Conservation (phyloP, 345 rosid genomes). For the Euclidium syriacum region DNA sequence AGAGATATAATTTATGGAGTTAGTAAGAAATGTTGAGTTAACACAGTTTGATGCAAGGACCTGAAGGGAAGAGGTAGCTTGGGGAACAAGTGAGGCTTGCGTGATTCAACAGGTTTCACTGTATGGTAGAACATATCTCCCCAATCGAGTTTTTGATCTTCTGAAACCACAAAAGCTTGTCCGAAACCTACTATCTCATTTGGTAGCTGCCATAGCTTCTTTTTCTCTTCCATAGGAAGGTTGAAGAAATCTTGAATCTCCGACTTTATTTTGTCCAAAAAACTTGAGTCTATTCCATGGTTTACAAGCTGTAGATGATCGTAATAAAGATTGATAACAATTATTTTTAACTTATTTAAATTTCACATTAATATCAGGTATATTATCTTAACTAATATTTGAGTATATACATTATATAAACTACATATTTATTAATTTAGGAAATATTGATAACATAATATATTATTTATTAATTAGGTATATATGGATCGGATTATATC, state of each 20-base stretch:
- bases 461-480: too few species aligned
- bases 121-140: constrained; percentile 20
- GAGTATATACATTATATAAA: too few species aligned
- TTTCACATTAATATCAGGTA: too few species aligned
- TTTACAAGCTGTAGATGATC: constrained; percentile 25
- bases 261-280: constrained; percentile 24
- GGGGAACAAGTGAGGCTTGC: constrained; percentile 32
- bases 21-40: too few species aligned
- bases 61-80: constrained; percentile 33
- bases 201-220: constrained; percentile 22
- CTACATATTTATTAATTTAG: too few species aligned
- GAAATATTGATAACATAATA: too few species aligned
- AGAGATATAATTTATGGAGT: too few species aligned
- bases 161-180: constrained; percentile 32
- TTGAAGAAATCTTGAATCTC: constrained; percentile 31
- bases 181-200: constrained; percentile 30
- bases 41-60: background rate
- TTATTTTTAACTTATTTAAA: too few species aligned
- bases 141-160: constrained; percentile 38
- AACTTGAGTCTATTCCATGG: constrained; percentile 31
- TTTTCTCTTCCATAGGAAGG: constrained; percentile 38
- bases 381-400: too few species aligned
- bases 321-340: background rate
- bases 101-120: constrained; percentile 12
- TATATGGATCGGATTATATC: too few species aligned